These are phyloP conservation scores for Populus davidiana DNA, from an alignment of 345 rosid species.

Conservation along the genomic window DNA sequence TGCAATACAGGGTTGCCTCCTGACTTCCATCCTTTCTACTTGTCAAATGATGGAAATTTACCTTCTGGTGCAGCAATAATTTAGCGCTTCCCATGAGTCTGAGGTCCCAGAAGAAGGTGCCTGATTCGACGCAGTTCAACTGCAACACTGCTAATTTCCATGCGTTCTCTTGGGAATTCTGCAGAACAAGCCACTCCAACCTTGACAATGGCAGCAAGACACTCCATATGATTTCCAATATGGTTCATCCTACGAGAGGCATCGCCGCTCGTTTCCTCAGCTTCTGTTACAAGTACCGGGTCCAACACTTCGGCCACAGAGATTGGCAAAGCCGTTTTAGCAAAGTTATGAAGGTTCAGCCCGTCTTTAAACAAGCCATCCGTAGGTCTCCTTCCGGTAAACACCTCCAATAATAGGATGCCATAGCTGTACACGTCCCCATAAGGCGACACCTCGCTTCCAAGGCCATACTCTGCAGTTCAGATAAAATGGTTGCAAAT, in stretches of 20 bases:
- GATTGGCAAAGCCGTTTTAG: background rate
- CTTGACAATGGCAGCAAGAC: background rate
- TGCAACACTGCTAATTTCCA: background rate
- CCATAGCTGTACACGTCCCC: constrained; percentile 38
- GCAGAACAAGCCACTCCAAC: background rate
- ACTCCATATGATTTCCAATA: background rate
- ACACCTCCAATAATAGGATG: constrained; percentile 33
- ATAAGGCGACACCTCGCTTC: background rate
- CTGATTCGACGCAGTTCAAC: background rate
- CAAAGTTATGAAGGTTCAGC: background rate
- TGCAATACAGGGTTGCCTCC: no score
- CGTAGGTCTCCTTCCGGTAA: constrained; percentile 15
- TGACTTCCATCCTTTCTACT: no score
- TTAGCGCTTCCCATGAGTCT: background rate
- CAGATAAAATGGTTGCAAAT: background rate
- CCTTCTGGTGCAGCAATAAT: background rate
- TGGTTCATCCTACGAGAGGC: background rate
- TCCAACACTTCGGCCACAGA: background rate
- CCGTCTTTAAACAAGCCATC: constrained; percentile 13
- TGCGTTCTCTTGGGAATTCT: background rate
- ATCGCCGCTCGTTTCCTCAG: background rate
- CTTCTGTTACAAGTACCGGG: background rate
- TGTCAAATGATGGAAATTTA: background rate
- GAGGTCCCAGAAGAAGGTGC: background rate
- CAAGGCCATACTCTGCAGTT: constrained; percentile 15